Conservation (phyloP, 1,284 basidiomycete genomes). For the Farysia itapuensis region DNA sequence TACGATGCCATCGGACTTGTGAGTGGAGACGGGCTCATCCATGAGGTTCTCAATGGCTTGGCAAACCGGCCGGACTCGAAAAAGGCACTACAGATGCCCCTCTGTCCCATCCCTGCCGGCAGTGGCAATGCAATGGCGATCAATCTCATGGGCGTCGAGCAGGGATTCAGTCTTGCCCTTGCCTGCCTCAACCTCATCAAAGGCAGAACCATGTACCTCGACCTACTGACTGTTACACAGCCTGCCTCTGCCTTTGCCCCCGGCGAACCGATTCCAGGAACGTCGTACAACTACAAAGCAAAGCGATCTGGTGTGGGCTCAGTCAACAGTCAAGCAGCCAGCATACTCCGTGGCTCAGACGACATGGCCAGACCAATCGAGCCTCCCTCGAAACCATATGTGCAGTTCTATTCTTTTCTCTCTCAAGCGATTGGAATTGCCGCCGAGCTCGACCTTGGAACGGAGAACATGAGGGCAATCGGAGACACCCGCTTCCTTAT, state of each 20-base stretch:
- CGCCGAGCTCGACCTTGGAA: conserved; percentile 76
- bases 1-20: conserved; percentile 73
- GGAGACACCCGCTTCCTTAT: conserved; percentile 87
- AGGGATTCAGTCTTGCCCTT: conserved; percentile 53
- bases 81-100: conserved; percentile 72
- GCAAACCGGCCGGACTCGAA: conserved; percentile 71
- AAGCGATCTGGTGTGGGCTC: conserved; percentile 1
- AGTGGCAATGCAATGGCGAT: conserved; percentile 78
- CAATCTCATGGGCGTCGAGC: conserved; percentile 66
- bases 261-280: conserved; percentile 17
- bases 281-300: background rate
- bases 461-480: conserved; percentile 86
- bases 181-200: conserved; percentile 85
- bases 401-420: conserved; percentile 77
- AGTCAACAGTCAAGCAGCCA: conserved; percentile 7
- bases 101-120: conserved; percentile 85
- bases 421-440: conserved; percentile 84
- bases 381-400: conserved; percentile 31
- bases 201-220: conserved; percentile 73
- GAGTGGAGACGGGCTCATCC: conserved; percentile 85
- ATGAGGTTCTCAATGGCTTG: conserved; percentile 91
- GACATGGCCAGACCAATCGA: conserved; percentile 24
- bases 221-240: conserved; percentile 79
- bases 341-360: conserved; percentile 10
- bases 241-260: conserved; percentile 58